Evolutionary conservation across 495 filamentous ascomycete species (phyloP), one percentile per base, ranked within the genome.

Genomic region (Cladorrhinum samala): DNA sequence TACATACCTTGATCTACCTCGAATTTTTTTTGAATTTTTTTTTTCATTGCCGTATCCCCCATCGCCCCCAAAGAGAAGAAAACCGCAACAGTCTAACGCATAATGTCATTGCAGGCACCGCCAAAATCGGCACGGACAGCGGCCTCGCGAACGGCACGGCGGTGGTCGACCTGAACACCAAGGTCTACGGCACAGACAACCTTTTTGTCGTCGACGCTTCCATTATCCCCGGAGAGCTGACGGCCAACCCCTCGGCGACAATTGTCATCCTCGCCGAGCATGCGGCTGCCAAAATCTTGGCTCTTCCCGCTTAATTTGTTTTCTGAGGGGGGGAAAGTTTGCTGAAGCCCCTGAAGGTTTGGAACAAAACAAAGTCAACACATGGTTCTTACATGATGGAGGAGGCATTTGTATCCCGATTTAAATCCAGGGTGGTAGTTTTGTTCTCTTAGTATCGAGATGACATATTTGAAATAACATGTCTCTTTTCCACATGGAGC

Each of bases 161-260:
- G 3, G 84, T 88, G 20, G 83, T 88, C 16, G 85, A 88, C 56
- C 65, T 72, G 17, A 77, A 86, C 72, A 76, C 81, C 52, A 81
- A 84, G 69, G 83, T 87, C 40, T 88, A 87, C 49, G 84, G 85
- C 49, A 85, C 77, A 8, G 78, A 84, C 55, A 87, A 86, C 67
- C 68, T 87, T 53, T 81, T 80, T 61, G 78, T 84, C 20, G 74
- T 84, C 5, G 45, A 47, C 14, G 45, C 45, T 5, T 4, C 3
- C 21, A 47, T 47, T 16, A 21, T 47, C 18, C 45, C 45, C 45
- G 21, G 21, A 9, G 11, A 27, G 13, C 24, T 24, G 11, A 47
- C 45, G 4, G 24, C 17, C 6, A 47, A 47, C 24, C 45, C 45
- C 6, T 27, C 45, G 2, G 45, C 45, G 3, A 5, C 23, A 2